Evolutionary conservation across 345 rosid species (phyloP).

Genomic region (Diplotaxis tenuifolia): DNA sequence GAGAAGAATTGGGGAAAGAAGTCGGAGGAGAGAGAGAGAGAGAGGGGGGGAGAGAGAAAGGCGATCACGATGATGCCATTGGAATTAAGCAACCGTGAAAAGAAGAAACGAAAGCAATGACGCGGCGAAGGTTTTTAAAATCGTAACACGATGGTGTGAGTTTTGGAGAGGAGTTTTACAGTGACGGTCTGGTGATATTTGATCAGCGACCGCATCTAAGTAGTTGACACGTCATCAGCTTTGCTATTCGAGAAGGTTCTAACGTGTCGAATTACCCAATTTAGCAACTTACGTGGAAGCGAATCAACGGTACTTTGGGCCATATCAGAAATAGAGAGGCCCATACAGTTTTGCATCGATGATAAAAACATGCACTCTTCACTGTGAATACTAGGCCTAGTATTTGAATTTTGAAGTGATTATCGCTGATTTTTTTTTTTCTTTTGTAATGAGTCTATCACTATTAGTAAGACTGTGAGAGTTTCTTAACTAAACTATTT

Average conservation of each 20-base stretch:
- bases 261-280: neutral
- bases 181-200: constrained; percentile 20
- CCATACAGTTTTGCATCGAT: neutral
- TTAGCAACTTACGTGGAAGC: neutral
- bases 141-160: constrained; percentile 29
- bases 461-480: neutral
- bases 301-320: neutral
- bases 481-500: neutral
- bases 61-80: constrained; percentile 32
- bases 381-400: neutral
- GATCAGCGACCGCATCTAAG: neutral
- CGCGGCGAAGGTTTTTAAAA: constrained; percentile 25
- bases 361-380: neutral
- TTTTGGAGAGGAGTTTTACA: neutral
- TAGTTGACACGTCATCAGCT: constrained; percentile 23
- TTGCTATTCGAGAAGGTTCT: constrained; percentile 19
- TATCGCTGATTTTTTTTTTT: neutral
- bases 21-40: constrained; percentile 3
- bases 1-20: constrained; percentile 14
- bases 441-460: neutral
- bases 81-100: constrained; percentile 21
- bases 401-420: constrained; percentile 2
- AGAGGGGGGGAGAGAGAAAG: neutral
- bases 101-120: neutral
- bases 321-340: neutral